Evolutionary conservation across 495 filamentous ascomycete genomes (phyloP).

Genomic region (Oidiodendron maius): DNA sequence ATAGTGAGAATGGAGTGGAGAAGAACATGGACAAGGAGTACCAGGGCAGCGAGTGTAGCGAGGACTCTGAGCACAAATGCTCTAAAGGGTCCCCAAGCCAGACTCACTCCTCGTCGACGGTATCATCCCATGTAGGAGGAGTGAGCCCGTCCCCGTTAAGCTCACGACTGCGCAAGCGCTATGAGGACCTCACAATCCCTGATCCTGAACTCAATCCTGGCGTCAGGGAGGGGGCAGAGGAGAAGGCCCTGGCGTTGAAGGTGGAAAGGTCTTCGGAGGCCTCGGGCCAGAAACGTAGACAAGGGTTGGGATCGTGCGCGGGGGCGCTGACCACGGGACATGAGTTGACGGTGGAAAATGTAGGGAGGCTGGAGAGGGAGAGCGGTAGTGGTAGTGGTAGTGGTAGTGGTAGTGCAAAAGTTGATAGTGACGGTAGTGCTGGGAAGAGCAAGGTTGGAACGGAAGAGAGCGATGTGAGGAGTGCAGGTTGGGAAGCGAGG

Average conservation of each 20-base stretch:
- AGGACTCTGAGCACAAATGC: constrained; percentile 11
- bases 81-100: too few relatives aligned
- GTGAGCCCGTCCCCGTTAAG: not conserved
- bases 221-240: constrained; percentile 32
- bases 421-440: too few relatives aligned
- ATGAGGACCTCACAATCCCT: constrained; percentile 10
- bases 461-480: too few relatives aligned
- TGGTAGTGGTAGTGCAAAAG: too few relatives aligned
- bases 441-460: too few relatives aligned
- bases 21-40: not conserved
- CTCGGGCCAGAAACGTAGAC: constrained; percentile 21
- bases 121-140: not conserved
- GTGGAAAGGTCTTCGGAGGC: constrained; percentile 40
- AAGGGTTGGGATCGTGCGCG: not conserved
- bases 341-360: constrained; percentile 21
- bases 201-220: constrained; percentile 23
- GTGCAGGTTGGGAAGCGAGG: too few relatives aligned
- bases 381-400: too few relatives aligned
- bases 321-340: not conserved
- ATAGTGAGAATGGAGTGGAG: constrained; percentile 6
- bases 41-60: constrained; percentile 14
- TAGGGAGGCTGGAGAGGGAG: constrained; percentile 16
- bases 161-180: constrained; percentile 3
- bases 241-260: constrained; percentile 37
- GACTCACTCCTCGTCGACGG: not conserved